Percentiles rank a stretch among this genome's conserved stretches.
These are phyloP conservation scores for Arthrobotrys musiformis DNA, from an alignment of 2,329 filamentous ascomycete species.

Conservation along the genomic window DNA sequence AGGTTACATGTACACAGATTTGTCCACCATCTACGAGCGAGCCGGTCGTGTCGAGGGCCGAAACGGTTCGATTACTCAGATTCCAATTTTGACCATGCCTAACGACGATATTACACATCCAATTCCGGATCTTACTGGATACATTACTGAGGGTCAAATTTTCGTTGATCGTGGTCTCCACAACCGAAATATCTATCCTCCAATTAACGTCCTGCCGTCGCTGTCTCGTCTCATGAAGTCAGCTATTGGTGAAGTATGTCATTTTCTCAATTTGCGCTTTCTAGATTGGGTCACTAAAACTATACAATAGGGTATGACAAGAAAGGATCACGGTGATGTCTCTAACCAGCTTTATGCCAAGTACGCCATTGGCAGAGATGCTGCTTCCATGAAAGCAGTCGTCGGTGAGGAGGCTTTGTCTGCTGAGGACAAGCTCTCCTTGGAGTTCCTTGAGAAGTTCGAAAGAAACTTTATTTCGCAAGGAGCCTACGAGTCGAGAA, in stretches of 20 bases:
- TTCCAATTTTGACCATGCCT: conserved; percentile 98
- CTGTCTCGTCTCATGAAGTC: conserved; percentile 99
- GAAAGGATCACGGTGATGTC: conserved; percentile 96
- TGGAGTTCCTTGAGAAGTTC: conserved; percentile 99
- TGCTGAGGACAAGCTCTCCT: conserved; percentile 93
- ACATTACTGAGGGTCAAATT: conserved; percentile 99
- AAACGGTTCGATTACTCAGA: conserved; percentile 98
- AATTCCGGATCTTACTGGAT: conserved; percentile 97
- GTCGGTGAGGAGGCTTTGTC: conserved; percentile 97
- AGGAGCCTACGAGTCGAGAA: conserved; percentile 89
- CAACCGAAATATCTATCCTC: conserved; percentile 98
- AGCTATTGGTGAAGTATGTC: conserved; percentile 80
- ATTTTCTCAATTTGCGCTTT: background rate
- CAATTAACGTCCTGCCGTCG: conserved; percentile 97
- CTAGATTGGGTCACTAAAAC: conserved; percentile 4
- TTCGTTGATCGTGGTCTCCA: conserved; percentile 92
- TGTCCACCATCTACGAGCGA: conserved; percentile 99
- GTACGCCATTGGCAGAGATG: conserved; percentile 98
- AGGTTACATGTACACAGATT: conserved; percentile 99
- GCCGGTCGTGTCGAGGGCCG: conserved; percentile 96
- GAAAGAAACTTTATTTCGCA: conserved; percentile 94
- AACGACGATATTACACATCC: conserved; percentile 99
- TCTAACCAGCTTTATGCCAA: conserved; percentile 99
- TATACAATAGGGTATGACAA: conserved; percentile 75
- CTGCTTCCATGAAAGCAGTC: conserved; percentile 98